Percentiles rank a stretch among this genome's conserved stretches.
phyloP scores from a whole-genome alignment of 2,329 filamentous ascomycete genomes.

The Fusarium abutilonis region DNA sequence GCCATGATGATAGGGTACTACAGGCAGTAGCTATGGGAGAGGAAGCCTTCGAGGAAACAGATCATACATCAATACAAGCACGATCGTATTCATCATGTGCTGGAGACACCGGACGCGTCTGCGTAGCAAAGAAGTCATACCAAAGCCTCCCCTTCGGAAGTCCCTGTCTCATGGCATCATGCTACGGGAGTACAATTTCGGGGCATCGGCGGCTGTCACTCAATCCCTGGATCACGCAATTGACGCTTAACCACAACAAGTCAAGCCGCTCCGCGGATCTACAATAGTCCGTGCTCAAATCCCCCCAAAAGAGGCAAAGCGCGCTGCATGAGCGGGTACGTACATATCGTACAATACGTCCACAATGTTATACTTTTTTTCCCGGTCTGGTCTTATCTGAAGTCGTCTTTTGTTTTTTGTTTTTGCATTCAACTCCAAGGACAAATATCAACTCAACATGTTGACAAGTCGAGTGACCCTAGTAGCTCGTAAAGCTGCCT shows the following conservation, averaged over 20 bases:
- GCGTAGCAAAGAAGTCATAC: too few relatives aligned
- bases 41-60: too few relatives aligned
- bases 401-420: slow-evolving; percentile 7
- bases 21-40: too few relatives aligned
- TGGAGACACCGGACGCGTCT: too few relatives aligned
- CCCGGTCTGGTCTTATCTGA: slow-evolving; percentile 14
- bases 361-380: slow-evolving; percentile 18
- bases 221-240: slow-evolving; percentile 34
- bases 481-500: slow-evolving; percentile 25
- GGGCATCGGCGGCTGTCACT: slow-evolving; percentile 28
- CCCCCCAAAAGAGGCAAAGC: slow-evolving; percentile 4
- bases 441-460: slow-evolving; percentile 30
- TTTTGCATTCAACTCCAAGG: slow-evolving; percentile 10
- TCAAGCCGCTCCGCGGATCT: neutral
- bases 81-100: too few relatives aligned
- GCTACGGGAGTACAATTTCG: slow-evolving; percentile 5
- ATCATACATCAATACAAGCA: too few relatives aligned
- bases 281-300: neutral
- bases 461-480: slow-evolving; percentile 32
- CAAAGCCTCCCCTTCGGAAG: too few relatives aligned
- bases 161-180: slow-evolving; percentile 14
- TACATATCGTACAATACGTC: slow-evolving; percentile 16
- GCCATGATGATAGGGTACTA: too few relatives aligned
- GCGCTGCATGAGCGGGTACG: slow-evolving; percentile 6
- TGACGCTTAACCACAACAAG: slow-evolving; percentile 8